Evolutionary conservation across 192 early-diverging fungal species (phyloP), one percentile per base, ranked within the genome.

Genomic region (Mortierella hygrophila): DNA sequence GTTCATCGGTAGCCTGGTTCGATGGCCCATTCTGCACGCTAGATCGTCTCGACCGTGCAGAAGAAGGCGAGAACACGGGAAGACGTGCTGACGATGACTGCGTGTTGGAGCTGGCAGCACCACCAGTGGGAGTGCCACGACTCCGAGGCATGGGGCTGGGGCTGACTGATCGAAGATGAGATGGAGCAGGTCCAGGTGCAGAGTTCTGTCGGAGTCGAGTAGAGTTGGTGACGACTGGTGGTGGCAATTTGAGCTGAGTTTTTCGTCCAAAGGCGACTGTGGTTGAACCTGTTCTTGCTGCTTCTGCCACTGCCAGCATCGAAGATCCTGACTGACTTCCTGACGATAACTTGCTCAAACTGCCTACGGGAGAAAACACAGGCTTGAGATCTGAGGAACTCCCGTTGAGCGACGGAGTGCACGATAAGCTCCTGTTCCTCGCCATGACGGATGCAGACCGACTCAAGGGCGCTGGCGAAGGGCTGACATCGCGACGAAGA

Each of bases 351-450:
- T 81, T 80, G 65, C 76, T 86, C 47, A 74, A 52, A n/a, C 79
- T 86, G 26, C 84, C 84, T 1, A 47, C 60, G 4, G 84, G 79
- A 0, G 84, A 86, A 65, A 86, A 86, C 6, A 72, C 47, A 3
- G 84, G 84, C 11, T 44, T 80, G 13, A 49, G 52, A n/a, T 80
- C 78, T 3, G 78, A 73, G 0, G 83, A 46, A 6, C 29, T 46
- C 18, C 84, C 57, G 23, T 44, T 77, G 5, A 81, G 68, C 32
- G 78, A 78, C 0, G 84, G 79, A 2, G 79, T 78, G 42, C 84
- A 80, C 8, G 84, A 86, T 26, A 38, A 49, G 21, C 84, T 86
- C 42, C 84, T 76, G 18, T 35, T 78, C 69, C 76, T 75, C 1
- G 73, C 32, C 63, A 70, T 55, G 5, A 72, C 32, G 6, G 79